Base-by-base conservation (phyloP, 345 rosid genomes). In the Ceriops zippeliana region DNA sequence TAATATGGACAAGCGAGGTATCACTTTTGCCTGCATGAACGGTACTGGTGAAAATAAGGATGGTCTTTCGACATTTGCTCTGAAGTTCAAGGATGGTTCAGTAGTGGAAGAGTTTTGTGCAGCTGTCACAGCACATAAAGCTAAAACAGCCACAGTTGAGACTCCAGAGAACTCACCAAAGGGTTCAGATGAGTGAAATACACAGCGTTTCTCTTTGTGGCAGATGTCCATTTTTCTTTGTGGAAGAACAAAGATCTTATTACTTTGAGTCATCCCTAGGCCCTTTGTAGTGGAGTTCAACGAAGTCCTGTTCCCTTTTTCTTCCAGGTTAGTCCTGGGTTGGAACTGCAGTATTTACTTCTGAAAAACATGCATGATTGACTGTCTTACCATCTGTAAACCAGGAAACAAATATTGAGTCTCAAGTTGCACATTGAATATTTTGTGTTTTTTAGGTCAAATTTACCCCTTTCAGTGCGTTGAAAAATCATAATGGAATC, bases 21-120 rank as follows among this genome's bases (percentile, higher is more conserved):
- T 95, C 73, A 89, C 96, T 52, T 95, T 95, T 78, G 96, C 96
- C 8, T 95, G 99, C 78, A 66, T 86, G 72, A 95, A 91, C 67
- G 83, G 89, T 70, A 76, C 76, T 26, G 65, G 85, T 52, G 96
- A 91, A 82, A 86, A 61, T 68, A 65, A 71, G 69, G 87, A 73
- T 31, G 80, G 84, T 52, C 89, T 95, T 67, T 87, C 93, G 2
- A 95, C 96, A 21, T 87, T 88, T 68, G 97, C 97, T 0, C 63
- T 90, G 66, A 91, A 91, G 86, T 95, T 95, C 82, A 91, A 83
- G 84, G 99, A 91, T 47, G 77, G 71, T 31, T 72, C 85, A 24
- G 65, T 90, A 0, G 85, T 89, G 42, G 89, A 90, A 67, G 91
- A 81, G 73, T 95, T 95, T 71, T 80, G 83, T 26, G 85, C 71